Evolutionary conservation across 306 rosid genomes (phyloP).

Genomic region (Dalbergia oliveri): DNA sequence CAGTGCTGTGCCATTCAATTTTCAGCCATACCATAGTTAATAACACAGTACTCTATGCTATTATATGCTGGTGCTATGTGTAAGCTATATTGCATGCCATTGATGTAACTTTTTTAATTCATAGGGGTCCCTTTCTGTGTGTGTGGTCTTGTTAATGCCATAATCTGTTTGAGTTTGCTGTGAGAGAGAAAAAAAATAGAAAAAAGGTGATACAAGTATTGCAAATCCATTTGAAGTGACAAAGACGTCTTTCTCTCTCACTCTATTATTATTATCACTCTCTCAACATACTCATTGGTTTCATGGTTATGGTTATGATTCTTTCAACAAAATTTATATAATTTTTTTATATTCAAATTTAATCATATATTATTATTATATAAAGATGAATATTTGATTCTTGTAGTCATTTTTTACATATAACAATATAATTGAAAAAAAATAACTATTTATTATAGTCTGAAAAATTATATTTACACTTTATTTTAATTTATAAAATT

Average conservation of each 20-base stretch:
- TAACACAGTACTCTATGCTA: slow-evolving; percentile 43
- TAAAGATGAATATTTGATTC: too few species aligned
- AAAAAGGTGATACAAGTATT: background rate
- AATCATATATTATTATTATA: too few species aligned
- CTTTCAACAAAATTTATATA: too few species aligned
- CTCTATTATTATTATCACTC: slow-evolving; percentile 13
- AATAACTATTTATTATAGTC: too few species aligned
- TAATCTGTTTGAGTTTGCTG: background rate
- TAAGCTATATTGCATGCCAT: slow-evolving; percentile 43
- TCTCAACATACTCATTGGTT: slow-evolving; percentile 7
- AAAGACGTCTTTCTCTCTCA: slow-evolving; percentile 43
- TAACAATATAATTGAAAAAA: too few species aligned
- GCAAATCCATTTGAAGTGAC: slow-evolving; percentile 54
- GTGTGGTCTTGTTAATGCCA: background rate
- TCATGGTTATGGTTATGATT: background rate
- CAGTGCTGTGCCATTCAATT: slow-evolving; percentile 32
- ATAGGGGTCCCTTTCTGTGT: background rate
- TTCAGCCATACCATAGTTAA: slow-evolving; percentile 43
- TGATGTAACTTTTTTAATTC: background rate
- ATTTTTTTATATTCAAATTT: too few species aligned
- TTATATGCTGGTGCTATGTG: slow-evolving; percentile 38
- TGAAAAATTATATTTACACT: too few species aligned
- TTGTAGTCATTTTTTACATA: too few species aligned
- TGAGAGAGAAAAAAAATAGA: too few species aligned
- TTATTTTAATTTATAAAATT: too few species aligned